phyloP scores from a whole-genome alignment of 768 basidiomycete species.

The Pulveroboletus ravenelii region DNA sequence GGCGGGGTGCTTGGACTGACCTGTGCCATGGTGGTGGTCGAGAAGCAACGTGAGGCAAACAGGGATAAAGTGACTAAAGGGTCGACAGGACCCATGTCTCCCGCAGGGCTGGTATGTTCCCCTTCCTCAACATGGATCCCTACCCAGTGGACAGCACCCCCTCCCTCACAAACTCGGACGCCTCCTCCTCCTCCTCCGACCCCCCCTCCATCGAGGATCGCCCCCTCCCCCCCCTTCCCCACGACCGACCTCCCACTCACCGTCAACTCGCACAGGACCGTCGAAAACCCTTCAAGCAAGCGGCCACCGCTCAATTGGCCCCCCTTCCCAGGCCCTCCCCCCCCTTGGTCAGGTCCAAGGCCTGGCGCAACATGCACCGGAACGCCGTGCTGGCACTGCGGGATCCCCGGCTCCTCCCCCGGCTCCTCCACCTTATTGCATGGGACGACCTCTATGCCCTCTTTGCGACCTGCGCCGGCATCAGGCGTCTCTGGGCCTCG shows the following conservation, averaged over 20 bases:
- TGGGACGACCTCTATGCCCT: constrained; percentile 42
- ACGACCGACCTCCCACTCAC: background rate
- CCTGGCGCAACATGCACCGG: constrained; percentile 29
- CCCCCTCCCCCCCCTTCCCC: constrained; percentile 20
- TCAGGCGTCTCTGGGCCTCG: constrained; percentile 31
- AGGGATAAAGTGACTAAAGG: constrained; percentile 2
- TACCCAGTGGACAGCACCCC: constrained; percentile 20
- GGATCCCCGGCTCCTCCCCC: constrained; percentile 32
- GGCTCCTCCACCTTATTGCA: constrained; percentile 27
- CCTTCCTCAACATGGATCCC: constrained; percentile 23
- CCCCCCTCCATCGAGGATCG: constrained; percentile 17
- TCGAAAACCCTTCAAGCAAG: background rate
- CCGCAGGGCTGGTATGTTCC: constrained; percentile 2
- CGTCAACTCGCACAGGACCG: background rate
- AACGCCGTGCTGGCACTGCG: constrained; percentile 25
- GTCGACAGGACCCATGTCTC: background rate
- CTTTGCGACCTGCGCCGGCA: constrained; percentile 31
- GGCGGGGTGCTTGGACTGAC: constrained; percentile 3
- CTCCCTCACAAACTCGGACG: constrained; percentile 28
- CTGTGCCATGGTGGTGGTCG: constrained; percentile 15
- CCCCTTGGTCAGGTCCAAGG: constrained; percentile 13
- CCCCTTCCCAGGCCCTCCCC: constrained; percentile 2
- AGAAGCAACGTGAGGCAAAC: constrained; percentile 6
- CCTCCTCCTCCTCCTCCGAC: constrained; percentile 19
- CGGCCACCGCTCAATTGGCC: background rate